These are phyloP conservation scores for Lepidium aucheri DNA, from an alignment of 345 rosid species.

Conservation along the genomic window DNA sequence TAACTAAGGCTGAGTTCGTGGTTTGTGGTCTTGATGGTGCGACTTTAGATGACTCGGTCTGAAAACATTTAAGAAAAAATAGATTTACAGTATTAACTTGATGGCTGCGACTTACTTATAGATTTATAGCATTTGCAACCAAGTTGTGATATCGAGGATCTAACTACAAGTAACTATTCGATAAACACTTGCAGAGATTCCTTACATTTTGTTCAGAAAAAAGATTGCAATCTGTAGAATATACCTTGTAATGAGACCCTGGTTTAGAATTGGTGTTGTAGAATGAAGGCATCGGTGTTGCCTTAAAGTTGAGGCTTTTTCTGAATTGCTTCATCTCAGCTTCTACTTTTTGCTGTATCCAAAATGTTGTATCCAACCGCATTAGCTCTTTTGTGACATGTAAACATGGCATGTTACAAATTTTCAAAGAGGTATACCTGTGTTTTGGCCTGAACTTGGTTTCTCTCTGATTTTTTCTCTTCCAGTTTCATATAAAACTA, in stretches of 20 bases:
- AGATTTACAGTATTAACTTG: background rate
- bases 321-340: conserved; percentile 61
- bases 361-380: background rate
- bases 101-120: no score
- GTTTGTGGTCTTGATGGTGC: conserved; percentile 5
- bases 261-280: conserved; percentile 32
- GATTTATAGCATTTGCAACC: no score
- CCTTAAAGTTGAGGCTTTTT: conserved; percentile 77
- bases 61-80: background rate
- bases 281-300: conserved; percentile 88
- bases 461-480: conserved; percentile 60
- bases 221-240: background rate
- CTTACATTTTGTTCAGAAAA: background rate
- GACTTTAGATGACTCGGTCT: conserved; percentile 9
- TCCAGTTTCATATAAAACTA: conserved; percentile 70
- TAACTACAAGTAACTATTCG: background rate
- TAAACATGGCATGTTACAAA: background rate
- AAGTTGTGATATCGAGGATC: no score
- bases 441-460: conserved; percentile 52
- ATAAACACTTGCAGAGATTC: no score
- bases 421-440: conserved; percentile 40
- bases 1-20: background rate
- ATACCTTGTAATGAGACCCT: conserved; percentile 48
- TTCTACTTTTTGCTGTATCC: conserved; percentile 51
- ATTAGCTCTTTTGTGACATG: background rate